Evolutionary conservation across 805 yeast species (phyloP).

Genomic region (Metschnikowia sp.): DNA sequence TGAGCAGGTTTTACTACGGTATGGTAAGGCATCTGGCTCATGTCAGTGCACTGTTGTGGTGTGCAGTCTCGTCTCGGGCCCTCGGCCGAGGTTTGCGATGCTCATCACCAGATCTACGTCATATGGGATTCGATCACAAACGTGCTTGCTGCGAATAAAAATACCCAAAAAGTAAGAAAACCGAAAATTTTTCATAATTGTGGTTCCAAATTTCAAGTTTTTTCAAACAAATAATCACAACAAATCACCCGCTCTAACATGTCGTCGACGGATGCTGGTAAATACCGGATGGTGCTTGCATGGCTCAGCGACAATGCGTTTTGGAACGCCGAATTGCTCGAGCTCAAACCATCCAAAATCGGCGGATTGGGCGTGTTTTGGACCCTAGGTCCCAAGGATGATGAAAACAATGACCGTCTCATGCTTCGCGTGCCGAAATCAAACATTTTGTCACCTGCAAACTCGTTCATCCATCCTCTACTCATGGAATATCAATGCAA

Average conservation of each 20-base stretch:
- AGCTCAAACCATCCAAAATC: constrained; percentile 39
- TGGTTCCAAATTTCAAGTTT: neutral
- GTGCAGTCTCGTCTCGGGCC: neutral
- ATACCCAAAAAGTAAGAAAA: no score
- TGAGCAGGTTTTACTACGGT: no score
- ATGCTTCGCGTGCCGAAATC: constrained; percentile 61
- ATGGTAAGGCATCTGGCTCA: no score
- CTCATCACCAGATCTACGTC: constrained; percentile 9
- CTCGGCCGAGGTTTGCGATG: constrained; percentile 9
- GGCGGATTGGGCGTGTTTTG: constrained; percentile 79
- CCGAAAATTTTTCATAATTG: no score
- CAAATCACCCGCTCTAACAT: constrained; percentile 1
- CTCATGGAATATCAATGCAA: constrained; percentile 48
- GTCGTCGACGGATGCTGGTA: constrained; percentile 19
- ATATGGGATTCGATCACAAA: no score
- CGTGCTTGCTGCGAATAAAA: no score
- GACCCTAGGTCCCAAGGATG: constrained; percentile 25
- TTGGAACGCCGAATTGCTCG: constrained; percentile 49
- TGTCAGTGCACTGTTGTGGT: neutral
- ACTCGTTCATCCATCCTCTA: constrained; percentile 62
- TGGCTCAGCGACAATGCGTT: constrained; percentile 61
- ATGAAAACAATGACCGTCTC: constrained; percentile 28
- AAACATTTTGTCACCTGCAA: constrained; percentile 55
- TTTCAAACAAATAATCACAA: neutral
- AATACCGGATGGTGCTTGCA: constrained; percentile 27